Base-by-base conservation (phyloP, 2,329 filamentous ascomycete genomes). In the Cryphonectria nitschkei region DNA sequence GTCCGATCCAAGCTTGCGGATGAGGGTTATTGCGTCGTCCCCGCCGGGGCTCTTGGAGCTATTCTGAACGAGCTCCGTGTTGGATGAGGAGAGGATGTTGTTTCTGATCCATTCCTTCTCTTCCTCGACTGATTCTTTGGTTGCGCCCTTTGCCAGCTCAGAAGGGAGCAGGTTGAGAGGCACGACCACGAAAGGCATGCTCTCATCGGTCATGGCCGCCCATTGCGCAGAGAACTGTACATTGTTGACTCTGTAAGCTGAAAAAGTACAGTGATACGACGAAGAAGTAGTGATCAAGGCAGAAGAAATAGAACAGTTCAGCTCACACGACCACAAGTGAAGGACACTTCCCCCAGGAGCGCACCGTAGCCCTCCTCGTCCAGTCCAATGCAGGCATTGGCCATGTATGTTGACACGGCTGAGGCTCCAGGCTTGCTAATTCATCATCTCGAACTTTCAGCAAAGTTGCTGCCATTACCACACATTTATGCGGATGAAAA, bases 371-470 rank as follows among this genome's bases (percentile, higher is more conserved):
- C 83, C 16, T 78, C 68, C 1, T 78, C 79, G 26, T 79, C 74
- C 0, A 84, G 76, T 0, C 83, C 83, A 19, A 85, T 83, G 7
- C 79, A 81, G 61, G 80, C 76, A 74, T 85, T 82, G 0, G 83
- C 80, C 16, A 85, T 76, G 81, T 81, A 85, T 0, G 81, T 79
- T 0, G 83, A 80, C 76, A 84, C 79, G 0, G 83, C 82, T 0
- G 83, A 77, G 13, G 83, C 83, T 26, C 83, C 83, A 0, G 83
- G 83, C 67, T 85, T 85, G 62, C 83, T 84, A 34, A 16, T n/a
- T 2, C 19, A 39, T 43, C 13, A 43, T 43, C 11, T 43, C 3
- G 13, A 39, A 3, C 26, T 37, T 3, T 63, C n/a, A 68, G 67
- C 26, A 37, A 4, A 6, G 14, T 19, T 5, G 2, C 3, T 26